phyloP scores from a whole-genome alignment of 495 filamentous ascomycete genomes.

The Xylona heveae region DNA sequence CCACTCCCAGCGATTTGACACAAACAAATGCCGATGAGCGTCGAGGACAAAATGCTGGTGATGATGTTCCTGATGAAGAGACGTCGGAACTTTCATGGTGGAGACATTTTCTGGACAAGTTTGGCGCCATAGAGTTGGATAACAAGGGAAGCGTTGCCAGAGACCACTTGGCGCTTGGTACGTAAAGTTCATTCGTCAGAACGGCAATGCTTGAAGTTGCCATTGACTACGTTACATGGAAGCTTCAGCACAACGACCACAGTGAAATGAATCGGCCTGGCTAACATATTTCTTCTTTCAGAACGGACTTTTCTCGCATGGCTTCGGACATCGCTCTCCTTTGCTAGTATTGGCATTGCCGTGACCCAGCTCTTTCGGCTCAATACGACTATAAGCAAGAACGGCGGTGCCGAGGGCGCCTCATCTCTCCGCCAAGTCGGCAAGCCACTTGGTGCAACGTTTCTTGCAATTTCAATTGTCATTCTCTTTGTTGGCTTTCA shows the following conservation, averaged over 20 bases:
- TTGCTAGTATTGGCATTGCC: slow-evolving; percentile 90
- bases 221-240: slow-evolving; percentile 1
- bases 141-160: slow-evolving; percentile 92
- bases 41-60: too few species aligned
- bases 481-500: slow-evolving; percentile 69
- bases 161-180: slow-evolving; percentile 88
- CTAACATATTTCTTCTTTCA: too few species aligned
- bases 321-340: slow-evolving; percentile 87
- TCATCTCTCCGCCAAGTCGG: slow-evolving; percentile 52
- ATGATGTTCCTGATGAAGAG: too few species aligned
- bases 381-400: slow-evolving; percentile 28
- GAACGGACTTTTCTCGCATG: slow-evolving; percentile 95
- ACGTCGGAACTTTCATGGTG: too few species aligned
- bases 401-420: slow-evolving; percentile 7
- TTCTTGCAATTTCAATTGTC: slow-evolving; percentile 69
- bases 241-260: too few species aligned
- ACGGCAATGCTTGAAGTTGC: too few species aligned
- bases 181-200: slow-evolving; percentile 8
- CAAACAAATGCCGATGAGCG: too few species aligned
- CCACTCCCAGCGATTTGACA: too few species aligned
- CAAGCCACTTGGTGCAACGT: slow-evolving; percentile 84
- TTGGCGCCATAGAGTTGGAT: slow-evolving; percentile 74
- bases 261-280: too few species aligned
- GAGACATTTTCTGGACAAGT: slow-evolving; percentile 34
- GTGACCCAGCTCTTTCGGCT: slow-evolving; percentile 92